Conservation (phyloP, 345 rosid species). For the Eucalyptus leucophloia region DNA sequence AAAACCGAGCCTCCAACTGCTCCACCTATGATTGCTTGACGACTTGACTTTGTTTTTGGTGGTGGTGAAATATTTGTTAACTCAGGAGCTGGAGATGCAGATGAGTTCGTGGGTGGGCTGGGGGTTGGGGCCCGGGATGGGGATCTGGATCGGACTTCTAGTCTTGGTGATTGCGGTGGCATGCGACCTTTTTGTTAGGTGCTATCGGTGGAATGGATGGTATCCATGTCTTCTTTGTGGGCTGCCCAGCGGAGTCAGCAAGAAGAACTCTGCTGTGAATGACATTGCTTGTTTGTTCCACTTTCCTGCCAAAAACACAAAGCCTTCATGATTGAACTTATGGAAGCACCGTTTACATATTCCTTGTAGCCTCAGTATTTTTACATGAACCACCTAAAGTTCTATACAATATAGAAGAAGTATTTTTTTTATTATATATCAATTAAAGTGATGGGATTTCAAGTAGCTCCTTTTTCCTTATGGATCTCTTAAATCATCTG, state of each 20-base stretch:
- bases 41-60: background rate
- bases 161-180: too few relatives aligned
- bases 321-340: background rate
- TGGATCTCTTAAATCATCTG: background rate
- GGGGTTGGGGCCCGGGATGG: background rate
- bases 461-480: background rate
- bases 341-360: background rate
- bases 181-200: too few relatives aligned
- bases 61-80: background rate
- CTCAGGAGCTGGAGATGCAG: background rate
- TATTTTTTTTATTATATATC: background rate
- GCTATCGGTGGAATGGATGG: fast-evolving
- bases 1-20: slow-evolving; percentile 20
- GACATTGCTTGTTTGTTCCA: background rate
- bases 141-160: too few relatives aligned
- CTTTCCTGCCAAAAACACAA: background rate
- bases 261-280: background rate
- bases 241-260: fast-evolving
- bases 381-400: background rate
- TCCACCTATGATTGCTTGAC: slow-evolving; percentile 7
- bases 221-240: too few relatives aligned
- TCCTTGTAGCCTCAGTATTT: background rate
- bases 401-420: background rate
- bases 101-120: background rate
- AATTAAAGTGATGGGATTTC: background rate